Conservation (phyloP, 139 green algal species). For the Chlorella vulgaris region DNA sequence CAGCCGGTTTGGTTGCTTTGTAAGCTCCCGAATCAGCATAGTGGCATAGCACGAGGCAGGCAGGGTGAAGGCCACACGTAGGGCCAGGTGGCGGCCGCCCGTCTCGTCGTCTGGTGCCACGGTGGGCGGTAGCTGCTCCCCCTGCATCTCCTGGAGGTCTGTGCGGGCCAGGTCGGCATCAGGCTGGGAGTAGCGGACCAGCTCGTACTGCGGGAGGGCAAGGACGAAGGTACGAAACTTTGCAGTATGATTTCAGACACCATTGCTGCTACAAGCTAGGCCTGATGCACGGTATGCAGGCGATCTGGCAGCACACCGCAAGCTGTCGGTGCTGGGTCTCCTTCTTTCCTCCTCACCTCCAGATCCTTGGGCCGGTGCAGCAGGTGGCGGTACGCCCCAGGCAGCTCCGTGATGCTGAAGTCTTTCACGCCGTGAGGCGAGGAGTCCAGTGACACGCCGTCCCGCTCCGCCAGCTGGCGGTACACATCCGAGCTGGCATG, state of each 20-base stretch:
- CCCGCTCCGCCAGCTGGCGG: conserved; percentile 17
- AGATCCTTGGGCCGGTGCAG: conserved; percentile 60
- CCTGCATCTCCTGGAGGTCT: conserved; percentile 52
- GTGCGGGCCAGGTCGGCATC: conserved; percentile 66
- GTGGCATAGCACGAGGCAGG: conserved; percentile 90
- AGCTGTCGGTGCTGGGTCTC: neutral
- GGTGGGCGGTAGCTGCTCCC: neutral
- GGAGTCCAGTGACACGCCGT: conserved; percentile 50
- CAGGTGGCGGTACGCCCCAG: conserved; percentile 78
- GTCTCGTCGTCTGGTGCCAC: neutral
- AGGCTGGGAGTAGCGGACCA: conserved; percentile 61
- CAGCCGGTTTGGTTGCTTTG: no score
- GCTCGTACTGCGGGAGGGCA: conserved; percentile 18
- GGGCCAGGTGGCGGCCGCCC: conserved; percentile 46
- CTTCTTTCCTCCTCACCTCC: neutral
- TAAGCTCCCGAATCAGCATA: conserved; percentile 91
- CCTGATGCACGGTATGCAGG: neutral
- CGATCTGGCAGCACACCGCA: neutral
- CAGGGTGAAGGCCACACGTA: conserved; percentile 82
- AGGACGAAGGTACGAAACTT: neutral
- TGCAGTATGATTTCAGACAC: neutral
- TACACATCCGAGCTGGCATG: conserved; percentile 66
- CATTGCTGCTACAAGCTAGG: conserved; percentile 14
- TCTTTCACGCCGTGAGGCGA: conserved; percentile 42
- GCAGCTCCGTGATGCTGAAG: conserved; percentile 59